phyloP scores from a whole-genome alignment of 2,329 filamentous ascomycete genomes.

The Colletotrichum sp. region DNA sequence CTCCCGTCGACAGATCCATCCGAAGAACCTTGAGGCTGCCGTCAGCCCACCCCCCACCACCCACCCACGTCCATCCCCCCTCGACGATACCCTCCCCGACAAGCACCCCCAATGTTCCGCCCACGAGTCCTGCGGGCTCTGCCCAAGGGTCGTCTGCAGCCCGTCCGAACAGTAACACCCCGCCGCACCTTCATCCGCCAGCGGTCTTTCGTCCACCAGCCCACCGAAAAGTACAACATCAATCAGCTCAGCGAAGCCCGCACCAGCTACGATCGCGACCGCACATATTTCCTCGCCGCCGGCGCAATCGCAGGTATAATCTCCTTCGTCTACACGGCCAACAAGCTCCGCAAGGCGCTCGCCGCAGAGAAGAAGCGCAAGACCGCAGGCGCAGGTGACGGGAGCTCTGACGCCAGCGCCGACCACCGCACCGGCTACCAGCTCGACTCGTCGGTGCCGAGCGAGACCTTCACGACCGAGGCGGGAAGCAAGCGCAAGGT shows the following conservation, averaged over 20 bases:
- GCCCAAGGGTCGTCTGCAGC: constrained; percentile 23
- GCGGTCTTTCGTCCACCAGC: constrained; percentile 31
- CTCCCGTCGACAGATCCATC: constrained; percentile 5
- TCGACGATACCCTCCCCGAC: background rate
- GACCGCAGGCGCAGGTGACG: constrained; percentile 14
- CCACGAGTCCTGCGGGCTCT: constrained; percentile 29
- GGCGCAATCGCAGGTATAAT: constrained; percentile 56
- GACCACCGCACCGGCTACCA: constrained; percentile 25
- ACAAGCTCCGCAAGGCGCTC: constrained; percentile 53
- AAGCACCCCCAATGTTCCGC: constrained; percentile 30
- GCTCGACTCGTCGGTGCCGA: constrained; percentile 49
- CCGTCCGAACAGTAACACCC: constrained; percentile 15
- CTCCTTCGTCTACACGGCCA: constrained; percentile 56
- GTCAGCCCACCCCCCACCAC: constrained; percentile 5
- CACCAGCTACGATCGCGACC: constrained; percentile 55
- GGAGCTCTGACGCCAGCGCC: constrained; percentile 21
- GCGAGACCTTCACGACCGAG: constrained; percentile 53
- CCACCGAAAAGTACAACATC: constrained; percentile 56
- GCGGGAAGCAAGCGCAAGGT: constrained; percentile 59
- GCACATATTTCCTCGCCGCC: constrained; percentile 56
- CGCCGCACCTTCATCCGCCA: constrained; percentile 40
- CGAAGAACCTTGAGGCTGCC: background rate
- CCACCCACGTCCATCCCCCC: background rate
- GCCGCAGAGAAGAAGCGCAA: constrained; percentile 33
- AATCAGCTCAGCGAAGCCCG: constrained; percentile 50